Percentiles rank a stretch among this genome's conserved stretches.
phyloP scores from a whole-genome alignment of 371 early-diverging fungal species.

The Mortierella sp. region DNA sequence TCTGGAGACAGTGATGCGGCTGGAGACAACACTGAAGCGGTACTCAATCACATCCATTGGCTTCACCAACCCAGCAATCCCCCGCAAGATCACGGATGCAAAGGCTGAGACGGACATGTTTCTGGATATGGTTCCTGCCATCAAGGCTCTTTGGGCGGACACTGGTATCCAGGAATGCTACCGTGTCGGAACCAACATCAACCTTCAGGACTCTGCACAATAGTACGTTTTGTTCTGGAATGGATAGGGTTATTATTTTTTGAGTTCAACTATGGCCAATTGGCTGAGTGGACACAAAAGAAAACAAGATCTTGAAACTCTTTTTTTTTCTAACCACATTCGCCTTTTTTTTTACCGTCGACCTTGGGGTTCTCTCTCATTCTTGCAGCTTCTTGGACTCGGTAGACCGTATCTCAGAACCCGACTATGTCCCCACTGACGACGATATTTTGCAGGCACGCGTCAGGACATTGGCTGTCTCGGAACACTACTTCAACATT shows the following conservation, averaged over 20 bases:
- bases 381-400: slow-evolving; percentile 59
- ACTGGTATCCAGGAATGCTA: slow-evolving; percentile 50
- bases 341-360: neutral
- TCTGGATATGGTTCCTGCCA: slow-evolving; percentile 56
- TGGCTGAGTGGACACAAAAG: neutral
- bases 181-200: slow-evolving; percentile 40
- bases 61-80: slow-evolving; percentile 57
- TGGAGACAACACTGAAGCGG: slow-evolving; percentile 48
- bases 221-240: slow-evolving; percentile 50
- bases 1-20: slow-evolving; percentile 45
- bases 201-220: slow-evolving; percentile 62
- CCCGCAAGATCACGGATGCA: slow-evolving; percentile 61
- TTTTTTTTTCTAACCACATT: neutral
- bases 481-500: slow-evolving; percentile 61
- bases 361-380: neutral
- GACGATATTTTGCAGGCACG: slow-evolving; percentile 65
- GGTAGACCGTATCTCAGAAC: slow-evolving; percentile 59
- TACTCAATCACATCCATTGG: slow-evolving; percentile 52
- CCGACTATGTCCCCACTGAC: slow-evolving; percentile 63
- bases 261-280: neutral
- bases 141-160: slow-evolving; percentile 62
- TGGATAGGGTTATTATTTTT: neutral
- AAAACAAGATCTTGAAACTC: slow-evolving; percentile 1
- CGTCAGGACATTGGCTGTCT: slow-evolving; percentile 64
- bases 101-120: slow-evolving; percentile 57